Evolutionary conservation across 371 early-diverging fungal genomes (phyloP).

Genomic region (Nematocida ironsii): DNA sequence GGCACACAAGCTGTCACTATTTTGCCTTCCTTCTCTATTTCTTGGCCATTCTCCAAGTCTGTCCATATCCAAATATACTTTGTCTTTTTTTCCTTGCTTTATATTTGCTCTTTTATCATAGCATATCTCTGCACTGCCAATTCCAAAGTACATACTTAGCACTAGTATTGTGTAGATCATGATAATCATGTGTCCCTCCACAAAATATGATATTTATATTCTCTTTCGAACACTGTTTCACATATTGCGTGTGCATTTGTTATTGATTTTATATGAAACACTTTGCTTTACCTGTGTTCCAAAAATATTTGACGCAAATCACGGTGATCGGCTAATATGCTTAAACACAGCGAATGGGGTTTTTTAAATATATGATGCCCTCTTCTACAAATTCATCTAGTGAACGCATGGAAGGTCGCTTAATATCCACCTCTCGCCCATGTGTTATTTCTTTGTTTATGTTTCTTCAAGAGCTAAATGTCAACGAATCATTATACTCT

Average conservation of each 20-base stretch:
- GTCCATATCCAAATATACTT: constrained; percentile 6
- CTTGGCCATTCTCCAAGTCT: constrained; percentile 20
- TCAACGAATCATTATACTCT: not conserved
- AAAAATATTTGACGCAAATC: not conserved
- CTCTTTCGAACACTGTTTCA: constrained; percentile 52
- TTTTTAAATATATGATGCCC: no score
- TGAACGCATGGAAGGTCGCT: no score
- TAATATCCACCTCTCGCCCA: not conserved
- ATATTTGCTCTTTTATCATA: constrained; percentile 17
- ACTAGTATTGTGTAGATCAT: not conserved
- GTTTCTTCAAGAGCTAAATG: not conserved
- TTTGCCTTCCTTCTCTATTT: constrained; percentile 9
- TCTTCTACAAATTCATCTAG: no score
- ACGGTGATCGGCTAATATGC: not conserved
- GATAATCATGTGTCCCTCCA: constrained; percentile 10
- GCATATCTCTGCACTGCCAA: constrained; percentile 10
- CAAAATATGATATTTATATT: constrained; percentile 46
- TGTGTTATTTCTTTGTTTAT: not conserved
- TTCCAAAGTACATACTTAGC: not conserved
- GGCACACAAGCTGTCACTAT: constrained; percentile 18
- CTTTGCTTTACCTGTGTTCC: not conserved
- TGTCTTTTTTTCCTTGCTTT: constrained; percentile 2
- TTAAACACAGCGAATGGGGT: no score
- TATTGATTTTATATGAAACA: constrained; percentile 16
- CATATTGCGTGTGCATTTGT: not conserved